Evolutionary conservation across 2,329 filamentous ascomycete genomes (phyloP).

Genomic region (Claviceps pusilla): DNA sequence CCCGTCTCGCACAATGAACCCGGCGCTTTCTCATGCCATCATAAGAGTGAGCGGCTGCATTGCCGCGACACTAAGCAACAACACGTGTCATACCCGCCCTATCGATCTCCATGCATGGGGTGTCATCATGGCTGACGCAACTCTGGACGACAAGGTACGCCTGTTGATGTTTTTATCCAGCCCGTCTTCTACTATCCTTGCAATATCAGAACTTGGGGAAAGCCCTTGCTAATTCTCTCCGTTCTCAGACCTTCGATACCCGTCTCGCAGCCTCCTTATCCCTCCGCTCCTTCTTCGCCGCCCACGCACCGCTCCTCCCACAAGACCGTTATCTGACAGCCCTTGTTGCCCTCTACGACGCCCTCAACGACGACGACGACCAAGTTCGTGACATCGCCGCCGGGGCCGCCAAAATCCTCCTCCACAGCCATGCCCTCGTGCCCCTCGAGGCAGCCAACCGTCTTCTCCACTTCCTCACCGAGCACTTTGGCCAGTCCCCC

Average conservation of each 20-base stretch:
- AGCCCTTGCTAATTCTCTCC: neutral
- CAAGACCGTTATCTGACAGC: slow-evolving; percentile 32
- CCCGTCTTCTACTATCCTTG: neutral
- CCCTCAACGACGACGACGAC: slow-evolving; percentile 81
- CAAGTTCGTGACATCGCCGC: slow-evolving; percentile 60
- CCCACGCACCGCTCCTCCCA: slow-evolving; percentile 9
- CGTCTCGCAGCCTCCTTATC: slow-evolving; percentile 45
- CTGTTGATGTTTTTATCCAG: neutral
- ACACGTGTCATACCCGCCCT: slow-evolving; percentile 4
- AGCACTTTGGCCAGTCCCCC: slow-evolving; percentile 17
- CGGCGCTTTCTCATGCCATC: slow-evolving; percentile 34
- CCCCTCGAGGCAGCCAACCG: slow-evolving; percentile 31
- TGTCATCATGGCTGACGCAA: slow-evolving; percentile 32
- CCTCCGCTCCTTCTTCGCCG: slow-evolving; percentile 34
- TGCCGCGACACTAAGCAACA: slow-evolving; percentile 19
- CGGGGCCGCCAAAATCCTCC: slow-evolving; percentile 29
- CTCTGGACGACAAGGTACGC: slow-evolving; percentile 31
- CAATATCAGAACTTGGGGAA: too few species aligned
- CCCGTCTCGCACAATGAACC: slow-evolving; percentile 26
- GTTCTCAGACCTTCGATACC: slow-evolving; percentile 43
- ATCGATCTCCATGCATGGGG: slow-evolving; percentile 28
- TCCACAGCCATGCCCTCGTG: slow-evolving; percentile 31
- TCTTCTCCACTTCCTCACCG: slow-evolving; percentile 29
- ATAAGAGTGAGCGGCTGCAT: slow-evolving; percentile 33
- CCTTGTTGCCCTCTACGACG: slow-evolving; percentile 56